Percentiles rank a stretch among this genome's conserved stretches.
These are phyloP conservation scores for Volvox reticuliferus DNA, from an alignment of 139 green algal species.

Conservation along the genomic window DNA sequence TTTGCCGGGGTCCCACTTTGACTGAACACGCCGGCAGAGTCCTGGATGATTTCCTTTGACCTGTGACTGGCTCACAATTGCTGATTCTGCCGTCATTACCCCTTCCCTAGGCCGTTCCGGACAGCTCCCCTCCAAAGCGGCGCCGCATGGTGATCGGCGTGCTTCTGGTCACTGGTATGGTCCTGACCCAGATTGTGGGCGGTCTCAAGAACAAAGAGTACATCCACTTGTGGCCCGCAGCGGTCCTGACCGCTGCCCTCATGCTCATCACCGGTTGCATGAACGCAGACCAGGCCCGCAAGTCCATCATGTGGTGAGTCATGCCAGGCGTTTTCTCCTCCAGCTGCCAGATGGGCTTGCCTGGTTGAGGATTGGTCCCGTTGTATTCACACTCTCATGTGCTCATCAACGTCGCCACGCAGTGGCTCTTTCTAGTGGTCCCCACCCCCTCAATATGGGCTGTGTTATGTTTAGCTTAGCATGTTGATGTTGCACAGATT, in stretches of 20 bases:
- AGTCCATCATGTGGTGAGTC: slow-evolving; percentile 61
- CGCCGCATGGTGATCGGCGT: slow-evolving; percentile 59
- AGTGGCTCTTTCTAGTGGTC: too few relatives aligned
- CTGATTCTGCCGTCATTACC: background rate
- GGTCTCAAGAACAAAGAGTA: slow-evolving; percentile 52
- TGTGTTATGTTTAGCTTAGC: too few relatives aligned
- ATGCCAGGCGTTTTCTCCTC: background rate
- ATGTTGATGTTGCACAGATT: too few relatives aligned
- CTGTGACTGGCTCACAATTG: too few relatives aligned
- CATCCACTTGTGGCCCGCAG: slow-evolving; percentile 64
- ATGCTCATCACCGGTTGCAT: slow-evolving; percentile 83
- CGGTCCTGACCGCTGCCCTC: slow-evolving; percentile 65
- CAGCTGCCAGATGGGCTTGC: too few relatives aligned
- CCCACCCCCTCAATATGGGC: too few relatives aligned
- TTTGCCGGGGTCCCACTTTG: too few relatives aligned
- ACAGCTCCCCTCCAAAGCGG: slow-evolving; percentile 44
- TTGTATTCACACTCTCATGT: too few relatives aligned
- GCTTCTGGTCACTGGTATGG: slow-evolving; percentile 64
- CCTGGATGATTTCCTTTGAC: too few relatives aligned
- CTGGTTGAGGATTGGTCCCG: too few relatives aligned
- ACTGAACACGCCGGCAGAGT: too few relatives aligned
- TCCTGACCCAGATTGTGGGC: slow-evolving; percentile 47
- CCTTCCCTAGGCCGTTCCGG: slow-evolving; percentile 28
- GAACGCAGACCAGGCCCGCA: slow-evolving; percentile 64
- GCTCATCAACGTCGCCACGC: too few relatives aligned